These are phyloP conservation scores for Omphalea diandra DNA, from an alignment of 441 rosid genomes.

Conservation along the genomic window DNA sequence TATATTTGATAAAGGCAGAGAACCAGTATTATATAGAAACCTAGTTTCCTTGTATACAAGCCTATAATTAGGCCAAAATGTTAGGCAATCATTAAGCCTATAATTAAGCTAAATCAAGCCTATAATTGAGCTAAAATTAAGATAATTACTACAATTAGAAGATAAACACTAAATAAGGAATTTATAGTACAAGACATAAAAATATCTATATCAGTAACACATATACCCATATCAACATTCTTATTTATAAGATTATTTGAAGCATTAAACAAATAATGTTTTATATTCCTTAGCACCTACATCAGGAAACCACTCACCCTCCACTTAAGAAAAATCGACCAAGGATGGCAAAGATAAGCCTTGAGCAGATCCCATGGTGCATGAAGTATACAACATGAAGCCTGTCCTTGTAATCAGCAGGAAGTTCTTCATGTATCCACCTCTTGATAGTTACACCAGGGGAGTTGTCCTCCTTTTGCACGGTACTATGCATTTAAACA, in stretches of 20 bases:
- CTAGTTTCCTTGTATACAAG: too few relatives aligned
- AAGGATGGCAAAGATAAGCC: constrained; percentile 69
- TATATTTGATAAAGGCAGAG: too few relatives aligned
- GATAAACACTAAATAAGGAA: too few relatives aligned
- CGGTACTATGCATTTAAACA: constrained; percentile 63
- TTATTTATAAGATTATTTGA: background rate
- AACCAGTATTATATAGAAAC: too few relatives aligned
- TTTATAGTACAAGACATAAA: too few relatives aligned
- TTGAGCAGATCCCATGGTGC: constrained; percentile 67
- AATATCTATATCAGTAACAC: too few relatives aligned
- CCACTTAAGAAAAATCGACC: constrained; percentile 73
- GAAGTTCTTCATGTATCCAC: constrained; percentile 69
- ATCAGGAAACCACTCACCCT: constrained; percentile 44
- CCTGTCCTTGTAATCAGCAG: constrained; percentile 53
- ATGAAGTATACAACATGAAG: constrained; percentile 65
- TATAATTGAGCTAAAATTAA: too few relatives aligned
- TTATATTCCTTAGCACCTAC: background rate
- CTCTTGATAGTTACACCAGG: constrained; percentile 71
- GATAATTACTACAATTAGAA: too few relatives aligned
- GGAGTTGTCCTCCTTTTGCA: constrained; percentile 61
- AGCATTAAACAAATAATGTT: background rate
- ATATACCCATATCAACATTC: background rate
- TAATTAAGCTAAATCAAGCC: too few relatives aligned
- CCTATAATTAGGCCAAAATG: too few relatives aligned
- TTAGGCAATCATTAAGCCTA: too few relatives aligned